phyloP scores from a whole-genome alignment of 2,329 filamentous ascomycete genomes.

The Paradendryphiella salina region DNA sequence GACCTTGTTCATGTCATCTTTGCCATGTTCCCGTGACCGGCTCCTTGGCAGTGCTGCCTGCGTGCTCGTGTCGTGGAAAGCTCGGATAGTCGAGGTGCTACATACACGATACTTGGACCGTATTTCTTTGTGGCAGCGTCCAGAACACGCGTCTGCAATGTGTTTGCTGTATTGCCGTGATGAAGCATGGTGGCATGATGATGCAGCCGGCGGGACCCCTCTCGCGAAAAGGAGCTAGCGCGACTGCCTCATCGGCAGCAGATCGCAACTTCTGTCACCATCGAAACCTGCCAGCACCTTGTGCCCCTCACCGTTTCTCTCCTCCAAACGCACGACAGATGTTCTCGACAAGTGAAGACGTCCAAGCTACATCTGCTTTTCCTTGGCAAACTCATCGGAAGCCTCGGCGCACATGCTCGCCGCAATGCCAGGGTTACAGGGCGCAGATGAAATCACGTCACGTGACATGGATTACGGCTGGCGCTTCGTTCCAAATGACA shows the following conservation, averaged over 20 bases:
- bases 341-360: neutral
- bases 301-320: slow-evolving; percentile 27
- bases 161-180: slow-evolving; percentile 3
- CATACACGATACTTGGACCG: no score
- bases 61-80: no score
- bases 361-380: neutral
- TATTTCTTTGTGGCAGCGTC: no score
- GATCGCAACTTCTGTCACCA: slow-evolving; percentile 31
- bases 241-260: slow-evolving; percentile 16
- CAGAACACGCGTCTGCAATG: no score
- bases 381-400: neutral
- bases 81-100: no score
- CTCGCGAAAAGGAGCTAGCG: slow-evolving; percentile 23
- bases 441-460: slow-evolving; percentile 11
- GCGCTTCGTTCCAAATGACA: slow-evolving; percentile 14
- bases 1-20: neutral
- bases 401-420: slow-evolving; percentile 6
- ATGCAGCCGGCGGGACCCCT: slow-evolving; percentile 19
- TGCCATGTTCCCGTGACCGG: slow-evolving; percentile 3
- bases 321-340: slow-evolving; percentile 7
- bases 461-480: slow-evolving; percentile 24
- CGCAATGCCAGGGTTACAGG: slow-evolving; percentile 4
- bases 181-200: slow-evolving; percentile 8
- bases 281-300: slow-evolving; percentile 25
- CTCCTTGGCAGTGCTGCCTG: neutral